Evolutionary conservation across 805 yeast species (phyloP).

Genomic region (Pichia membranifaciens): DNA sequence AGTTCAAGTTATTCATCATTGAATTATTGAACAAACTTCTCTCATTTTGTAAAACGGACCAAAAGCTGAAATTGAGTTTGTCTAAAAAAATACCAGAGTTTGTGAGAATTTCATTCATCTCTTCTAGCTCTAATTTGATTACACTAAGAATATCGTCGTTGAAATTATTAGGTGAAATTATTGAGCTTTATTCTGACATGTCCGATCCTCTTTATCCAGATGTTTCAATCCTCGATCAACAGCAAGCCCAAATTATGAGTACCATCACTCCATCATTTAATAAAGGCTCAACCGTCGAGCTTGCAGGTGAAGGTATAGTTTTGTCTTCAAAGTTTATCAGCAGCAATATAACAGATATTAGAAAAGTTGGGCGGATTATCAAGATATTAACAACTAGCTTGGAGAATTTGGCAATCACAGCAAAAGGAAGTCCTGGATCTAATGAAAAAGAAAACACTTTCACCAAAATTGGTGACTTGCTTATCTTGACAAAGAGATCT

Average conservation of each 20-base stretch:
- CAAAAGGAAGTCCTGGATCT: conserved; percentile 18
- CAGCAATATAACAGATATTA: conserved; percentile 47
- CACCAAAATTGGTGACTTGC: conserved; percentile 53
- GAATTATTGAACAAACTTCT: conserved; percentile 41
- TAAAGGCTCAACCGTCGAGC: conserved; percentile 61
- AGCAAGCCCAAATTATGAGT: conserved; percentile 88
- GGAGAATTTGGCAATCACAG: conserved; percentile 42
- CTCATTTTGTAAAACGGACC: conserved; percentile 34
- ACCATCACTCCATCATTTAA: conserved; percentile 85
- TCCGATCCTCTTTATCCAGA: conserved; percentile 71
- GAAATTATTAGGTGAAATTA: conserved; percentile 54
- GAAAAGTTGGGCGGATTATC: conserved; percentile 49
- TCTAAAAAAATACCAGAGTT: conserved; percentile 52
- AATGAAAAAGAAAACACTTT: conserved; percentile 25
- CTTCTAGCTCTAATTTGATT: conserved; percentile 67
- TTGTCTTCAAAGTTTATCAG: conserved; percentile 73
- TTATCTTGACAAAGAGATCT: conserved; percentile 38
- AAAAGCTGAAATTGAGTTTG: conserved; percentile 35
- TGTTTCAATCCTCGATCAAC: conserved; percentile 74
- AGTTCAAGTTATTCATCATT: conserved; percentile 45
- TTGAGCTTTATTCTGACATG: conserved; percentile 53
- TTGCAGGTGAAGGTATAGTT: conserved; percentile 71
- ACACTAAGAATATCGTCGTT: conserved; percentile 62
- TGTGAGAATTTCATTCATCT: conserved; percentile 71
- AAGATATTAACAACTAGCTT: conserved; percentile 61